phyloP scores from a whole-genome alignment of 2,329 filamentous ascomycete species.

The Talaromyces sp. region DNA sequence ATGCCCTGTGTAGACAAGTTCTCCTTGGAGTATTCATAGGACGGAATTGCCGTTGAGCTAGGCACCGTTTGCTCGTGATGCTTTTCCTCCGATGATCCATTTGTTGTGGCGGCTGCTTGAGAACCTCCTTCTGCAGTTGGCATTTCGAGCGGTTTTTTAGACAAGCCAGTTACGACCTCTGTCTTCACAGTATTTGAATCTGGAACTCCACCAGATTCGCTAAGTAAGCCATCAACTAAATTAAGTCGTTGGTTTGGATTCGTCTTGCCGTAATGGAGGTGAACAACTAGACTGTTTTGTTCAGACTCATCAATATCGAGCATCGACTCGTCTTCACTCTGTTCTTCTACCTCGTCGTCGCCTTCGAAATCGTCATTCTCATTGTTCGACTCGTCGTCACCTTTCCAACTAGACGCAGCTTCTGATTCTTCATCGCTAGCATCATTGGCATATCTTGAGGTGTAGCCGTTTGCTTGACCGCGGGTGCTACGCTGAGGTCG shows the following conservation, averaged over 20 bases:
- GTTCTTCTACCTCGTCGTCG: constrained; percentile 25
- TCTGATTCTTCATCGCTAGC: constrained; percentile 69
- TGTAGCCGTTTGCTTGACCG: constrained; percentile 38
- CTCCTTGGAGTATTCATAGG: constrained; percentile 19
- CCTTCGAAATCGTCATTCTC: constrained; percentile 65
- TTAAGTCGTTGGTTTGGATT: constrained; percentile 24
- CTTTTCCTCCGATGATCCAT: not conserved
- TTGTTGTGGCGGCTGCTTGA: not conserved
- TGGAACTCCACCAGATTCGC: not conserved
- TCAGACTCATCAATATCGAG: constrained; percentile 45
- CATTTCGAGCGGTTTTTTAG: constrained; percentile 7
- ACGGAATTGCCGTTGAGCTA: not conserved
- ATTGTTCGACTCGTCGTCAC: constrained; percentile 70
- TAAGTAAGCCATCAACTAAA: constrained; percentile 6
- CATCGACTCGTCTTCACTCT: constrained; percentile 48
- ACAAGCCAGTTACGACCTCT: constrained; percentile 12
- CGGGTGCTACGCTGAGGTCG: constrained; percentile 41
- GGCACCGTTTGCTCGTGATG: constrained; percentile 1
- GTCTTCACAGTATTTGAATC: constrained; percentile 2
- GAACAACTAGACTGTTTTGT: constrained; percentile 69
- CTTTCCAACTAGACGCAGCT: constrained; percentile 58
- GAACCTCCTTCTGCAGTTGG: not conserved
- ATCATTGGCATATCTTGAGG: constrained; percentile 61
- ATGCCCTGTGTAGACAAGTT: constrained; percentile 12
- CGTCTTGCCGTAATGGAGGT: constrained; percentile 54